Base-by-base conservation (phyloP, 2,329 filamentous ascomycete genomes). In the Erysiphe pulchra region DNA sequence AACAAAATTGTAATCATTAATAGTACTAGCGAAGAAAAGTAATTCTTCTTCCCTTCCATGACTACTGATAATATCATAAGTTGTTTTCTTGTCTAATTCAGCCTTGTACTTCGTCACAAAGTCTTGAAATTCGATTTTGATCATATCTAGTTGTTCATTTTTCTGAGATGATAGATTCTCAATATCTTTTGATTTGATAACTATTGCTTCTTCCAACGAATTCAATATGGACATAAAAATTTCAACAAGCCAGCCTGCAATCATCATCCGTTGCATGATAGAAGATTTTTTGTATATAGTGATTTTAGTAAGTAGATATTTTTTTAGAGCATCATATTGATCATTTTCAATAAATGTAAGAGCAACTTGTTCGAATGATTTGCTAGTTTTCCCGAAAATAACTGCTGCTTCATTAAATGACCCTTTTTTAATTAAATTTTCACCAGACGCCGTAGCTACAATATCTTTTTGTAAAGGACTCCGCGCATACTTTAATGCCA, bases 221-320 rank as follows among this genome's bases (percentile, higher is more conserved):
- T 98, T 94, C 38, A 98, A 70, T 61, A 93, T 94, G 5, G 85
- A 82, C 85, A 98, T 98, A 61, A 87, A 98, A 1, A 95, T 71
- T 60, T 98, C 90, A 10, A 94, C 70, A 39, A 98, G 70, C 90
- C 90, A 98, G 52, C 80, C 86, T 1, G 87, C 82, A 52, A 95
- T 77, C 84, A 98, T 93, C 51, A 82, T 80, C 48, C 87, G 70
- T 61, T 98, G 90, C 86, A 98, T 98, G 30, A 77, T 67, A 1
- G 77, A 76, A 1, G 77, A 72, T 60, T 86, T 92, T 60, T 85
- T 92, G 57, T 85, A 77, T 0, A 73, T 78, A 8, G 72, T 70
- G 31, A 98, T 66, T 61, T 92, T 94, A 0, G 84, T 81, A 18
- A 87, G 61, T 4, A 98, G 68, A 56, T 98, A 98, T 56, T 82